A percentile compares a stretch with the other conserved stretches of the same genome.
phyloP scores from a whole-genome alignment of 2,329 filamentous ascomycete genomes.

The Apiospora arundinis region DNA sequence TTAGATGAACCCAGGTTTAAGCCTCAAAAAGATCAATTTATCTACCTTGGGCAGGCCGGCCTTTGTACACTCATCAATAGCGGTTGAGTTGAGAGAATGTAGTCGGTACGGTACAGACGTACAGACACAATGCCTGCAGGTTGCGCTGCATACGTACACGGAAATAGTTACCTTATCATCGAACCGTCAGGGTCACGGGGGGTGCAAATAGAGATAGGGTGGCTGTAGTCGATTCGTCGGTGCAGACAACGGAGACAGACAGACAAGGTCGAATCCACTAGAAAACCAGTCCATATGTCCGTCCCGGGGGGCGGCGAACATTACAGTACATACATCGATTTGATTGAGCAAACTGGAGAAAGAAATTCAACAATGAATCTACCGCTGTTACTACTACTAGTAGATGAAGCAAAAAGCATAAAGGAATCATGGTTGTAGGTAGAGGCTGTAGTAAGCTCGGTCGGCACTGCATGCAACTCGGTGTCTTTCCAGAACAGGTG shows the following conservation, averaged over 20 bases:
- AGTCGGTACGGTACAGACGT: slow-evolving; percentile 4
- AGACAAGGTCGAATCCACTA: slow-evolving; percentile 18
- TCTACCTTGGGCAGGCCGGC: no score
- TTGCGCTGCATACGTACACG: slow-evolving; percentile 8
- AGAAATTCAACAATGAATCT: neutral
- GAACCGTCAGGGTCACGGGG: slow-evolving; percentile 5
- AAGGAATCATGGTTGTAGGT: neutral
- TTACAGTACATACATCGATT: neutral
- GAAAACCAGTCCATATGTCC: slow-evolving; percentile 16
- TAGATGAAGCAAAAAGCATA: no score
- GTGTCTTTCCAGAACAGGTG: neutral
- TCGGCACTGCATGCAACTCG: neutral
- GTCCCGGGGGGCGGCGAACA: slow-evolving; percentile 11
- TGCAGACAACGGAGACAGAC: neutral
- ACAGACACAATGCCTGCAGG: neutral
- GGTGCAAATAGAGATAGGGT: neutral
- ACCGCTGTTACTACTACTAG: no score
- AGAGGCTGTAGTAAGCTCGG: neutral
- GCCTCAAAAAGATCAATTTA: slow-evolving; percentile 19
- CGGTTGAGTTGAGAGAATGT: neutral
- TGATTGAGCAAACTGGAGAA: slow-evolving; percentile 1
- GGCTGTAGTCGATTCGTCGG: neutral
- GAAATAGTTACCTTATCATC: slow-evolving; percentile 19
- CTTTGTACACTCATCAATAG: neutral
- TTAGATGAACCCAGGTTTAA: slow-evolving; percentile 22